Evolutionary conservation across 305 asterid genomes (phyloP), one percentile per base, ranked within the genome.

Genomic region (Solanum chacoense): DNA sequence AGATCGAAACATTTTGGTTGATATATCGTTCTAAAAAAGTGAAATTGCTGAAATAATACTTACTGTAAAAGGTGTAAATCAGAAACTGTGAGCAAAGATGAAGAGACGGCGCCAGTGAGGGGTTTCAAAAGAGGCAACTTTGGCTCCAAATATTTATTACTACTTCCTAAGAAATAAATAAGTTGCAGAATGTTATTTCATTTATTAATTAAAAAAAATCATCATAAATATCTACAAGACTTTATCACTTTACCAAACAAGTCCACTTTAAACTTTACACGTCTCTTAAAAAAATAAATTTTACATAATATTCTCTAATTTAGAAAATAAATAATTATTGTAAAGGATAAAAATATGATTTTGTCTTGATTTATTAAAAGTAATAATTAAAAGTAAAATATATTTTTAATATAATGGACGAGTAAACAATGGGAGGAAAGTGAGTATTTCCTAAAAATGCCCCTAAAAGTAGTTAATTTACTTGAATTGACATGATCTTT

Each of bases 41-140:
- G 65, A 85, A 69, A 36, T 37, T 34, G 11, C 38, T 35, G 38
- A 76, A 59, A 18, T 16, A 18, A 32, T 13, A 38, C 89, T 87
- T 75, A 87, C 89, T 26, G 76, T 63, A 72, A 50, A 73, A 42
- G 71, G 32, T 77, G 92, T 79, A 26, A 37, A 87, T 73, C 45
- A 81, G 85, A 84, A 90, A 35, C 37, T 63, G 90, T 83, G 84
- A 87, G 87, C 28, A 84, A 90, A 84, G 88, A 75, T 26, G 92
- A 8, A 50, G 91, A 91, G 98, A 93, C 98, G 96, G 96, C 97
- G 97, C 96, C 92, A 91, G 87, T 84, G 34, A 84, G 91, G 91
- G 95, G 94, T 94, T 94, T 94, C 93, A 92, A 95, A 95, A 90
- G 92, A 93, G 93, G 87, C 92, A 93, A 93, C 93, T 92, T 93